These are phyloP conservation scores for Medicago lupulina DNA, from an alignment of 306 rosid species.

Conservation along the genomic window DNA sequence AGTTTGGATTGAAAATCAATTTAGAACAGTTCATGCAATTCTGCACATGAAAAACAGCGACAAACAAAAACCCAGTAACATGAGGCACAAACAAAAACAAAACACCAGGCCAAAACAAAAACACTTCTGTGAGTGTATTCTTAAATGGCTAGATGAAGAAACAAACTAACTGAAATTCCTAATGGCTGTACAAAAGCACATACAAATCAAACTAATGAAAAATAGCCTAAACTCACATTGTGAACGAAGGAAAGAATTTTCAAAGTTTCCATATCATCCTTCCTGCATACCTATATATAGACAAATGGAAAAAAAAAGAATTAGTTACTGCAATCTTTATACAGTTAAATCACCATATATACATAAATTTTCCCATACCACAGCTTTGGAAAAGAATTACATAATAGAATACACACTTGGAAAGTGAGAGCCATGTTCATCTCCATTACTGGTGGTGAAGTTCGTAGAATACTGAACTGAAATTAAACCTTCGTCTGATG, in stretches of 20 bases:
- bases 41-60: too few relatives aligned
- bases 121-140: too few relatives aligned
- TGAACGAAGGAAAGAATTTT: constrained; percentile 22
- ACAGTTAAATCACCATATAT: background rate
- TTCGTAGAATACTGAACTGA: constrained; percentile 44
- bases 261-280: constrained; percentile 34
- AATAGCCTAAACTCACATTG: constrained; percentile 32
- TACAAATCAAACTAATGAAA: constrained; percentile 38
- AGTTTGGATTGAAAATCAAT: too few relatives aligned
- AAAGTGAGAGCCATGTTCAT: constrained; percentile 32
- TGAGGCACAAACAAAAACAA: too few relatives aligned
- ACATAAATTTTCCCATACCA: background rate
- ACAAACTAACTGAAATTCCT: constrained; percentile 36
- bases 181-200: constrained; percentile 47
- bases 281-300: constrained; percentile 38
- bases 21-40: too few relatives aligned
- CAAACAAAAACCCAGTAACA: too few relatives aligned
- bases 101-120: too few relatives aligned
- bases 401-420: constrained; percentile 17
- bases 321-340: constrained; percentile 30
- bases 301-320: constrained; percentile 3
- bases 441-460: constrained; percentile 34
- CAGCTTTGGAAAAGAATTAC: background rate
- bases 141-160: too few relatives aligned
- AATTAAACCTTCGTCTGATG: constrained; percentile 44